phyloP scores from a whole-genome alignment of 768 basidiomycete species.

The Mycena rosella region DNA sequence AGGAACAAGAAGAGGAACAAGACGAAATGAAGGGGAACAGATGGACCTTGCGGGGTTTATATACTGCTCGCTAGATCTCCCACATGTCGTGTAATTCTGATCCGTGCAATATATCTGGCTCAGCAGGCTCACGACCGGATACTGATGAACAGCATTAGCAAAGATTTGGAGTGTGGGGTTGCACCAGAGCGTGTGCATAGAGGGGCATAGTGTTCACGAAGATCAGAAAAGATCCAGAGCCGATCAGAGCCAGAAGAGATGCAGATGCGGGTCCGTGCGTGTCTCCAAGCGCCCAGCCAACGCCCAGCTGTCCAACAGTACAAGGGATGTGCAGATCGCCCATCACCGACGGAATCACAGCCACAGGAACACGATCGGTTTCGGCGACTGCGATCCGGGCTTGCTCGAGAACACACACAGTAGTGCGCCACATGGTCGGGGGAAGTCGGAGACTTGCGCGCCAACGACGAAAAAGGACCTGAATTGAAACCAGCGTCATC shows the following conservation, averaged over 20 bases:
- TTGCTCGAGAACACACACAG: too few species aligned
- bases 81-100: not conserved
- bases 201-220: not conserved
- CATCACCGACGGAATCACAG: not conserved
- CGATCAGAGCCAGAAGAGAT: too few species aligned
- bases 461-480: too few species aligned
- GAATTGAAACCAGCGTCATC: not conserved
- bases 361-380: not conserved
- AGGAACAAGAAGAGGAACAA: slow-evolving; percentile 8
- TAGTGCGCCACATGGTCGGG: too few species aligned
- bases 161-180: not conserved
- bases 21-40: not conserved
- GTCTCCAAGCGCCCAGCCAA: not conserved
- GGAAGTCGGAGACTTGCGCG: too few species aligned
- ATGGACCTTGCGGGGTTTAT: not conserved
- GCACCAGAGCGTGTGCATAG: not conserved
- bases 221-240: not conserved
- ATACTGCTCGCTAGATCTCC: not conserved
- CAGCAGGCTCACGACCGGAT: not conserved
- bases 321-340: too few species aligned
- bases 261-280: not conserved
- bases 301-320: not conserved
- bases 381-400: too few species aligned
- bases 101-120: not conserved
- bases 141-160: slow-evolving; percentile 1